phyloP scores from a whole-genome alignment of 495 filamentous ascomycete genomes.

The Hypoxylon subgilvum region DNA sequence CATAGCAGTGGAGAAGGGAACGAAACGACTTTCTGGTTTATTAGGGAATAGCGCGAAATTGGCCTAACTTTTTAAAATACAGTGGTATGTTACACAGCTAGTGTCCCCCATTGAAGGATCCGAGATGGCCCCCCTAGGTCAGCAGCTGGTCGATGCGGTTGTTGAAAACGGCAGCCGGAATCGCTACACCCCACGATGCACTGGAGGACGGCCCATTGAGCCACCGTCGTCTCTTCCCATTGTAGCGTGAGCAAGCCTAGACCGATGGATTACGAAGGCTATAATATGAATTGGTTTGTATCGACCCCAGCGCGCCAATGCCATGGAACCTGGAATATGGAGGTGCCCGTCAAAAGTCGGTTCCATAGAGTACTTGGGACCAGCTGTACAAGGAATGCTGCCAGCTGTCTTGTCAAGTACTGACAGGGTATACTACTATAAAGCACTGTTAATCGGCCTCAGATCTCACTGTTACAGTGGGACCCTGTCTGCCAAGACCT shows the following conservation, averaged over 20 bases:
- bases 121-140: conserved; percentile 23
- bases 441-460: no score
- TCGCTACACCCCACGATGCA: conserved; percentile 51
- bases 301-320: conserved; percentile 47
- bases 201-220: conserved; percentile 35
- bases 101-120: background rate
- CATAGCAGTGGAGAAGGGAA: conserved; percentile 45
- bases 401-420: no score
- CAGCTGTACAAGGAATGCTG: no score
- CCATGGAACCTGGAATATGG: conserved; percentile 37
- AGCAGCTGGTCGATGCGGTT: conserved; percentile 31
- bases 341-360: no score
- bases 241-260: conserved; percentile 49
- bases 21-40: background rate
- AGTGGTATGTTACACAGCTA: no score
- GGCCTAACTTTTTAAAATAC: no score
- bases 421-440: no score
- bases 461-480: no score
- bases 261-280: conserved; percentile 47
- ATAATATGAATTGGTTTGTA: conserved; percentile 53
- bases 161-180: conserved; percentile 58
- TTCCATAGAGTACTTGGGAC: no score
- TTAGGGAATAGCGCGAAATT: no score
- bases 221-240: conserved; percentile 31
- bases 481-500: no score